phyloP scores from a whole-genome alignment of 2,329 filamentous ascomycete species.

The Tricladium varicosporioides region DNA sequence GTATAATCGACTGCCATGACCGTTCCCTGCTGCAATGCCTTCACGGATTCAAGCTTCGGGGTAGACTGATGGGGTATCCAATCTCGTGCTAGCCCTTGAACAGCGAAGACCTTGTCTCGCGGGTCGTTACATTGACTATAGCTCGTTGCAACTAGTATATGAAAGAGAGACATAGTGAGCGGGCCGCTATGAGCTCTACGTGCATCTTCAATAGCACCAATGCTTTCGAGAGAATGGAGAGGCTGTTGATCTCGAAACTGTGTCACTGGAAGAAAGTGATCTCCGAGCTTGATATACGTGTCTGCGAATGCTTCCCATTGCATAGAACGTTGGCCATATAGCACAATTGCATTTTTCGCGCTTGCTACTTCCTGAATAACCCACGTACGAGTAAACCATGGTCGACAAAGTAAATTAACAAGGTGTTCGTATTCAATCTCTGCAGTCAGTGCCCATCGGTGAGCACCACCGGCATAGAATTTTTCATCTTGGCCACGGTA shows the following conservation, averaged over 20 bases:
- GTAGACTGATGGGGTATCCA: not conserved
- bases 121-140: conserved; percentile 6
- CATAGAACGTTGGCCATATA: not conserved
- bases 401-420: not conserved
- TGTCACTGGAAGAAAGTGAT: conserved; percentile 1
- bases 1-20: not conserved
- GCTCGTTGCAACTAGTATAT: conserved; percentile 7
- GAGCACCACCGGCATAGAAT: not conserved
- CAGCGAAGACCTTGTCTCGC: conserved; percentile 11
- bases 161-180: conserved; percentile 6
- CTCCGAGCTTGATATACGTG: not conserved
- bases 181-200: conserved; percentile 4
- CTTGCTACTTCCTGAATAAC: conserved; percentile 14
- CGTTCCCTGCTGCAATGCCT: not conserved
- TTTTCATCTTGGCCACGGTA: not conserved
- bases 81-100: conserved; percentile 10
- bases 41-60: not conserved
- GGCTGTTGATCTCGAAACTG: not conserved
- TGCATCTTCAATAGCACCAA: conserved; percentile 5
- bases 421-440: conserved; percentile 3
- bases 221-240: conserved; percentile 4
- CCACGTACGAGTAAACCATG: conserved; percentile 10
- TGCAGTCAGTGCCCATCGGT: not conserved
- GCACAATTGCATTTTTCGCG: conserved; percentile 3
- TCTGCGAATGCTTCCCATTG: conserved; percentile 7